Conservation (phyloP, 306 rosid species). For the Boehmeria nivea region DNA sequence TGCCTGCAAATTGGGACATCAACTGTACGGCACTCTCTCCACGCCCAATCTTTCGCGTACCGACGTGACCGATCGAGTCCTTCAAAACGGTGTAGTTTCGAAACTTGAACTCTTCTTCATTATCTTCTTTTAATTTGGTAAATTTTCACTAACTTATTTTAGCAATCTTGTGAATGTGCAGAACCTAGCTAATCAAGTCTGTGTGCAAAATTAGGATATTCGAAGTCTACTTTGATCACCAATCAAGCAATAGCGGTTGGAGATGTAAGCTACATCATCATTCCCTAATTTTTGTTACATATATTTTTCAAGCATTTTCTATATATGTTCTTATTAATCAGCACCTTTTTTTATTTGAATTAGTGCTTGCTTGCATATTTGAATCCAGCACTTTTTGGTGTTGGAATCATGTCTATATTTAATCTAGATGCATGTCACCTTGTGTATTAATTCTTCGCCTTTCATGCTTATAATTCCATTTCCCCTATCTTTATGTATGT, state of each 20-base stretch:
- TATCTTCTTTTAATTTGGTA: neutral
- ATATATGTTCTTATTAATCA: too few species aligned
- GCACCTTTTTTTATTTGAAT: too few species aligned
- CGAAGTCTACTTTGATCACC: too few species aligned
- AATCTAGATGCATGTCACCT: too few species aligned
- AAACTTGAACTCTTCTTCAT: neutral
- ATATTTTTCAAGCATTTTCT: too few species aligned
- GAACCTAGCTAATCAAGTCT: neutral
- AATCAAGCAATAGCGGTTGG: neutral
- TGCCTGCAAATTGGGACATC: constrained; percentile 61
- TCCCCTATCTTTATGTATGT: too few species aligned
- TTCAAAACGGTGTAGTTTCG: neutral
- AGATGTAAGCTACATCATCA: neutral
- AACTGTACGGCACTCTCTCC: constrained; percentile 7
- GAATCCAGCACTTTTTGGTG: too few species aligned
- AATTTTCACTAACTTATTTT: neutral
- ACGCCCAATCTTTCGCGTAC: neutral
- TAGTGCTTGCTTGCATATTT: too few species aligned
- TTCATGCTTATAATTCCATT: too few species aligned
- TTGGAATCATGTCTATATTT: too few species aligned
- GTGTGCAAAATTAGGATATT: neutral
- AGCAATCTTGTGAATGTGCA: neutral
- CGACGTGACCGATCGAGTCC: neutral
- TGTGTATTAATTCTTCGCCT: too few species aligned
- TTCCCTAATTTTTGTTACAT: neutral